Evolutionary conservation across 192 early-diverging fungal species (phyloP), one percentile per base, ranked within the genome.

Genomic region (Backusella australiensis): DNA sequence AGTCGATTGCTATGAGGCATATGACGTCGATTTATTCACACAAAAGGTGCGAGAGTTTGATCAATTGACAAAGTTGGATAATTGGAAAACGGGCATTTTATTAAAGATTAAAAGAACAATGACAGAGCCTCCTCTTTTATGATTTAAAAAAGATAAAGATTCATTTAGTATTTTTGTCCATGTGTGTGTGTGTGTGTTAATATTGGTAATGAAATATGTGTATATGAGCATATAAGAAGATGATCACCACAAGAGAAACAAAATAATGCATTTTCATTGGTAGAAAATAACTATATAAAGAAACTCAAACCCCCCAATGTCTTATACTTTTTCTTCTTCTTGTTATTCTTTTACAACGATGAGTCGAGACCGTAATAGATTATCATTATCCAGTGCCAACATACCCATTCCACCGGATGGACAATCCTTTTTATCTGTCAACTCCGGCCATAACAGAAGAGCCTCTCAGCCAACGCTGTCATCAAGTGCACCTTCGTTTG

Each of bases 31-130:
- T 70, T 86, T 87, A 12, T 98, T 97, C 74, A 96, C 95, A 6
- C 88, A 92, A 79, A 89, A 88, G 34, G 91, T 97, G 23, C 85
- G 88, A 23, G 90, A 91, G 38, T 98, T 90, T 84, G 96, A 99
- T 83, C 85, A 90, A 68, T 80, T 97, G 73, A 95, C 92, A 26
- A 94, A 94, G 82, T 85, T 99, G 36, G 97, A 99, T 86, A 89
- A 89, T 80, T 99, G 97, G 97, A 99, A 98, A 85, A 98, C 96
- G 17, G 90, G 90, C 38, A 84, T 99, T 63, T 86, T 98, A 68
- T 86, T 98, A 71, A 85, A 87, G 75, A 91, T 97, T 77, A 97
- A 98, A 88, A 94, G 42, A 14, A 44, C 42, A 44, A 44, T 44
- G 42, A 44, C 42, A 14, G 42, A 44, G 14, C 42, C 42, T 44